Percentiles rank a stretch among this genome's conserved stretches.
phyloP scores from a whole-genome alignment of 129 eudicot species.

The Oenanthe sinensis region DNA sequence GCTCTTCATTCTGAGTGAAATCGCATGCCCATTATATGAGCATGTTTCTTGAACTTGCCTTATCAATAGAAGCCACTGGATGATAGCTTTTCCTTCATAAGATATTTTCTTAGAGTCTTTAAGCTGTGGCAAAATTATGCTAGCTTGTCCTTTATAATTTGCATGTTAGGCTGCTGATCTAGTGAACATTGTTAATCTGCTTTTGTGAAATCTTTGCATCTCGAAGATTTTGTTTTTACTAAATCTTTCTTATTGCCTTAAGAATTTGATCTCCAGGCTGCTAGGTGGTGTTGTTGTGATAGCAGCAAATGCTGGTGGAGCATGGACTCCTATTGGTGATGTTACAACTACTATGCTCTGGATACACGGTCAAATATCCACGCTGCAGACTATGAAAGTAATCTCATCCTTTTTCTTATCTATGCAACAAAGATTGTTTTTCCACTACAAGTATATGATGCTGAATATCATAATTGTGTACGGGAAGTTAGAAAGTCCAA shows the following conservation, averaged over 20 bases:
- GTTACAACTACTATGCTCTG: slow-evolving; percentile 99
- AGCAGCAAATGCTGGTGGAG: slow-evolving; percentile 99
- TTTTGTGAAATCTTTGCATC: not conserved
- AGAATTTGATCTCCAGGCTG: slow-evolving; percentile 40
- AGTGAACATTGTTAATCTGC: not conserved
- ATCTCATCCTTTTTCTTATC: slow-evolving; percentile 5
- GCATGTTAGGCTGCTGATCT: not conserved
- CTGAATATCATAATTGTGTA: not conserved
- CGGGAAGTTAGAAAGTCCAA: not conserved
- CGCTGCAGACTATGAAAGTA: slow-evolving; percentile 88
- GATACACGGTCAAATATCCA: slow-evolving; percentile 98
- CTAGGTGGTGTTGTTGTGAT: slow-evolving; percentile 94
- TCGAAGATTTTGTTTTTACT: not conserved
- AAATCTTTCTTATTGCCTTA: not conserved
- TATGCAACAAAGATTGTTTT: not conserved
- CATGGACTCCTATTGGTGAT: slow-evolving; percentile 99
- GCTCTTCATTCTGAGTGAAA: slow-evolving; percentile 7
- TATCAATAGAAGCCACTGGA: not conserved
- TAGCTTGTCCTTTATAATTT: not conserved
- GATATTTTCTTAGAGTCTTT: not conserved
- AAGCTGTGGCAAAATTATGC: not conserved
- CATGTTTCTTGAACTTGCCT: not conserved
- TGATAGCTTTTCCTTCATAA: not conserved
- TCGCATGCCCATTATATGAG: not conserved
- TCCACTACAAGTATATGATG: not conserved